These are phyloP conservation scores for Fusarium verrucosum DNA, from an alignment of 2,329 filamentous ascomycete genomes.

Conservation along the genomic window DNA sequence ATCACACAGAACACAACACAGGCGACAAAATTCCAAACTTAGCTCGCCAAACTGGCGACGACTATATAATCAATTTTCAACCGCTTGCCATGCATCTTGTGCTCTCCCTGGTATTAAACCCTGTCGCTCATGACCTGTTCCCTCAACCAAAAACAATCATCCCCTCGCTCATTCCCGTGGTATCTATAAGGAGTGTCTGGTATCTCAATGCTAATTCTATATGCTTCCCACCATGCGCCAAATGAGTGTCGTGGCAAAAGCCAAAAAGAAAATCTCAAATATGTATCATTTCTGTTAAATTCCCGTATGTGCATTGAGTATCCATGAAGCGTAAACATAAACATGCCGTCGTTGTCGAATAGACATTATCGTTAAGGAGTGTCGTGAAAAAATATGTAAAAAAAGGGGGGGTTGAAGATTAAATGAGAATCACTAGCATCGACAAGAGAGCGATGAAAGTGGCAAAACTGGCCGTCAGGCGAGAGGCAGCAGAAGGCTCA, in stretches of 20 bases:
- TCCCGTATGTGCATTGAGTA: slow-evolving; percentile 30
- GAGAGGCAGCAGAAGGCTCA: slow-evolving; percentile 35
- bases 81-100: slow-evolving; percentile 1
- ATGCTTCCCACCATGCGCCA: slow-evolving; percentile 36
- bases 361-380: slow-evolving; percentile 42
- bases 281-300: slow-evolving; percentile 1
- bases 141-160: background rate
- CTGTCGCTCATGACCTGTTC: background rate
- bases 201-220: slow-evolving; percentile 36
- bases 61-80: slow-evolving; percentile 20
- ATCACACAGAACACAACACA: background rate
- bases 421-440: slow-evolving; percentile 36
- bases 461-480: slow-evolving; percentile 28
- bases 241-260: slow-evolving; percentile 38
- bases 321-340: slow-evolving; percentile 30
- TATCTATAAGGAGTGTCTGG: slow-evolving; percentile 40
- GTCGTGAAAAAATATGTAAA: slow-evolving; percentile 36
- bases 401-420: slow-evolving; percentile 28
- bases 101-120: slow-evolving; percentile 14
- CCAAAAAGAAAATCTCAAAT: slow-evolving; percentile 24
- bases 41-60: slow-evolving; percentile 21
- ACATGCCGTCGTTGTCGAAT: slow-evolving; percentile 27
- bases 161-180: background rate
- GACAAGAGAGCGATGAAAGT: slow-evolving; percentile 34
- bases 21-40: slow-evolving; percentile 7